A percentile compares a stretch with the other conserved stretches of the same genome.
phyloP scores from a whole-genome alignment of 176 grass and related monocot genomes.

The Avena insularis region DNA sequence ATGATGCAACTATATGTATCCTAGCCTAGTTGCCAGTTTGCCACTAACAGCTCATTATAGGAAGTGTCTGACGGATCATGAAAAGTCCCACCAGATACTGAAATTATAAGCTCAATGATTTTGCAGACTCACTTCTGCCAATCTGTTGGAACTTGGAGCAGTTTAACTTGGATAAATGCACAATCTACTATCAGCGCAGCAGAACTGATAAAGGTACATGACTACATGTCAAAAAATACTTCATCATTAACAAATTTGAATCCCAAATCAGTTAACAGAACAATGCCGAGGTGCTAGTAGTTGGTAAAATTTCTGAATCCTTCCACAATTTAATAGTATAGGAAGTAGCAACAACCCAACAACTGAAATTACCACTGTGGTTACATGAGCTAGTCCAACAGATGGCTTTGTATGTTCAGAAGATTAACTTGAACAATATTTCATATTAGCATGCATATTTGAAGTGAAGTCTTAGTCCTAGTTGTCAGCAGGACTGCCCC shows the following conservation, averaged over 20 bases:
- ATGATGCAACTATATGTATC: not conserved
- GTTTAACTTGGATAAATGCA: conserved; percentile 8
- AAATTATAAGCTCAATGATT: not conserved
- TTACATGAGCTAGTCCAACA: not conserved
- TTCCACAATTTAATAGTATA: not conserved
- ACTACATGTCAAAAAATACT: conserved; percentile 4
- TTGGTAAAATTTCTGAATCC: not conserved
- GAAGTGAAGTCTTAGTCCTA: not conserved
- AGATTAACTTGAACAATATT: not conserved
- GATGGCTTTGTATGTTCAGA: not conserved
- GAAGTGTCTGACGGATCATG: not conserved
- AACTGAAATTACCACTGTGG: not conserved
- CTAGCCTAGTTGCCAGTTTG: conserved; percentile 1
- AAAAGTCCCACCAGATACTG: not conserved
- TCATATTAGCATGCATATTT: conserved; percentile 34
- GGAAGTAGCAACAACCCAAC: not conserved
- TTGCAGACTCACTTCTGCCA: not conserved
- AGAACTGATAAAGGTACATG: not conserved
- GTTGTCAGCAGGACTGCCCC: not conserved
- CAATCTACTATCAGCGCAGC: not conserved
- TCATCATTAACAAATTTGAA: not conserved
- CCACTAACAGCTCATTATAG: not conserved
- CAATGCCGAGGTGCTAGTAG: not conserved
- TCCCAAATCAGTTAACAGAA: not conserved
- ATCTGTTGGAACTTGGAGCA: not conserved